These are phyloP conservation scores for Cordyceps militaris DNA, from an alignment of 2,329 filamentous ascomycete species.

Conservation along the genomic window DNA sequence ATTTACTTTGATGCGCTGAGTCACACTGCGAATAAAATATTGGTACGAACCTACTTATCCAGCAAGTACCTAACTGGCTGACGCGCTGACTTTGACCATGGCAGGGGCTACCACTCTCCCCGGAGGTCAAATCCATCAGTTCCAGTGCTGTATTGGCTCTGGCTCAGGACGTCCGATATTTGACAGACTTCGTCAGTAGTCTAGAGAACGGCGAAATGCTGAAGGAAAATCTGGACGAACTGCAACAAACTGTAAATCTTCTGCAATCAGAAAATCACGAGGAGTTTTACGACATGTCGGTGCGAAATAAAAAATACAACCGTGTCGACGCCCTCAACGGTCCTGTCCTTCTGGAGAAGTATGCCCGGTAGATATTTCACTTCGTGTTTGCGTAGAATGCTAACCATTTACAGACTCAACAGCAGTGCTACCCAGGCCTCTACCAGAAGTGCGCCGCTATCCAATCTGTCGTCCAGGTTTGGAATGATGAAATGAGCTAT, in stretches of 20 bases:
- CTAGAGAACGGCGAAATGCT: conserved; percentile 82
- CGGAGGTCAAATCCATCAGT: conserved; percentile 78
- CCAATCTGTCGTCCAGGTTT: conserved; percentile 68
- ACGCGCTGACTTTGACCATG: not conserved
- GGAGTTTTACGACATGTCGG: conserved; percentile 90
- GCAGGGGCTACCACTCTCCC: conserved; percentile 69
- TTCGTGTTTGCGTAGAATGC: not conserved
- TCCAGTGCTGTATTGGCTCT: conserved; percentile 76
- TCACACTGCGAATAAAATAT: conserved; percentile 79
- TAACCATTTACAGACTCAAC: conserved; percentile 49
- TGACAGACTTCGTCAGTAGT: conserved; percentile 78
- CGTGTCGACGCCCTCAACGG: conserved; percentile 89
- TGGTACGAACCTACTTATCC: conserved; percentile 42
- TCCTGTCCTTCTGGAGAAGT: conserved; percentile 87
- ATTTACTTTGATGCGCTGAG: conserved; percentile 96
- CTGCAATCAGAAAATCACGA: conserved; percentile 88
- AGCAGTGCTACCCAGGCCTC: conserved; percentile 50
- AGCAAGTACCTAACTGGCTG: too few relatives aligned
- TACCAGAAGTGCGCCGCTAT: conserved; percentile 55
- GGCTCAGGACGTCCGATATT: conserved; percentile 73
- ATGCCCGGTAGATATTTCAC: conserved; percentile 23
- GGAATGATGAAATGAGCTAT: conserved; percentile 49
- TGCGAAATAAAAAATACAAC: conserved; percentile 86
- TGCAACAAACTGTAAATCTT: conserved; percentile 85
- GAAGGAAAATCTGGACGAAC: conserved; percentile 80